phyloP scores from a whole-genome alignment of 2,329 filamentous ascomycete species.

The Emericellopsis atlantica region DNA sequence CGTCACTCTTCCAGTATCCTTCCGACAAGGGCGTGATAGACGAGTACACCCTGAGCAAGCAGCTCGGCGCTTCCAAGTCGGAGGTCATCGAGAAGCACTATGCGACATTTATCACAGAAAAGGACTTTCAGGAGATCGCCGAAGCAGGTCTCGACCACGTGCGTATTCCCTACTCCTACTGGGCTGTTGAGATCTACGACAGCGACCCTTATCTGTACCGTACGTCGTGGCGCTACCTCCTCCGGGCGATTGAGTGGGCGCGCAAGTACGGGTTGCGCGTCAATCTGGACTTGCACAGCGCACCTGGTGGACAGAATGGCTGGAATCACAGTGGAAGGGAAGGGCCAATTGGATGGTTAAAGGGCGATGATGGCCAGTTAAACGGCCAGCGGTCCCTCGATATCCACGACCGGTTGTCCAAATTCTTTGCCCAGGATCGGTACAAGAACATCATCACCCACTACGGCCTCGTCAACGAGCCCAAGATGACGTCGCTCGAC shows the following conservation, averaged over 20 bases:
- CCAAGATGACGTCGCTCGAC: slow-evolving; percentile 67
- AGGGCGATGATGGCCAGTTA: slow-evolving; percentile 68
- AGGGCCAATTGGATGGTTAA: slow-evolving; percentile 75
- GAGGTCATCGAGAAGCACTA: slow-evolving; percentile 83
- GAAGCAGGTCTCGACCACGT: slow-evolving; percentile 89
- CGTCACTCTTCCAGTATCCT: slow-evolving; percentile 71
- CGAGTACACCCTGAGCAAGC: slow-evolving; percentile 67
- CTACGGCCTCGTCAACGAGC: slow-evolving; percentile 93
- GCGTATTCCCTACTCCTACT: slow-evolving; percentile 92
- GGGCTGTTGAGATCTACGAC: slow-evolving; percentile 78
- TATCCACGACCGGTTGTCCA: slow-evolving; percentile 72
- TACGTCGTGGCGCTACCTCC: slow-evolving; percentile 83
- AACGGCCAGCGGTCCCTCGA: slow-evolving; percentile 77
- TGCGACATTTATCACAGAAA: slow-evolving; percentile 72
- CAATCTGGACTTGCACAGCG: slow-evolving; percentile 85
- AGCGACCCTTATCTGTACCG: slow-evolving; percentile 79
- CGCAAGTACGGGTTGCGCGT: slow-evolving; percentile 85
- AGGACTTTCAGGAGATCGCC: slow-evolving; percentile 73
- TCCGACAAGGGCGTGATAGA: slow-evolving; percentile 59
- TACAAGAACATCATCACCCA: slow-evolving; percentile 88
- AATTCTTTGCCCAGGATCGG: slow-evolving; percentile 86
- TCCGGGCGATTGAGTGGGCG: slow-evolving; percentile 86
- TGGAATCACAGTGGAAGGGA: slow-evolving; percentile 92
- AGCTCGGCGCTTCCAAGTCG: slow-evolving; percentile 54
- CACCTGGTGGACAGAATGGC: slow-evolving; percentile 89